These are phyloP conservation scores for Colletotrichum cordylinicola DNA, from an alignment of 2,329 filamentous ascomycete species.

Conservation along the genomic window DNA sequence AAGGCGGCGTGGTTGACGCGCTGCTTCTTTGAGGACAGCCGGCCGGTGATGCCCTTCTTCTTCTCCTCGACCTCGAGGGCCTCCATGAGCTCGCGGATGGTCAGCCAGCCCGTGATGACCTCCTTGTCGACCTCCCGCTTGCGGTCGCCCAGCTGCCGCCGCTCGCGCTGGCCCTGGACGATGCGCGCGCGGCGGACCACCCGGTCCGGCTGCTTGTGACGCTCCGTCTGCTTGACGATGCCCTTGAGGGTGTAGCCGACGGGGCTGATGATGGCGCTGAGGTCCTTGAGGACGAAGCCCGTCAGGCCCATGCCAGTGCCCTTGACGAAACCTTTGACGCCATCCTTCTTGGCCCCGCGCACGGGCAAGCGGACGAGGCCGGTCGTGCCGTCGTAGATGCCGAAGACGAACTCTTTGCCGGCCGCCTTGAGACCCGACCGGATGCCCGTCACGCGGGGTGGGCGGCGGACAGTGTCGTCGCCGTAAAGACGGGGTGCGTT, in stretches of 20 bases:
- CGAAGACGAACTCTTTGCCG: slow-evolving; percentile 65
- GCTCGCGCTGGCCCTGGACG: slow-evolving; percentile 59
- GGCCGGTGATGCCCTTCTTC: slow-evolving; percentile 39
- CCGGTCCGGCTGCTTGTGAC: slow-evolving; percentile 56
- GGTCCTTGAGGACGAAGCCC: slow-evolving; percentile 69
- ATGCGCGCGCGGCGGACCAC: slow-evolving; percentile 65
- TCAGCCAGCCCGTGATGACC: slow-evolving; percentile 45
- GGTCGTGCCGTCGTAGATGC: slow-evolving; percentile 69
- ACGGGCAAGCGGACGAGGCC: slow-evolving; percentile 67
- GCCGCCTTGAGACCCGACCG: slow-evolving; percentile 68
- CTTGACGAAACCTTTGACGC: slow-evolving; percentile 50
- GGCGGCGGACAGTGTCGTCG: slow-evolving; percentile 70
- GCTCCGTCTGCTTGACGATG: slow-evolving; percentile 63
- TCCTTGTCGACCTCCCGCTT: slow-evolving; percentile 32
- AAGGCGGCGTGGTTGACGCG: slow-evolving; percentile 51
- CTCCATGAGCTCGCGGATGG: slow-evolving; percentile 45
- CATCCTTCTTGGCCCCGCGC: slow-evolving; percentile 60
- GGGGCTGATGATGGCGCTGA: slow-evolving; percentile 66
- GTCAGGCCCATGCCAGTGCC: slow-evolving; percentile 69
- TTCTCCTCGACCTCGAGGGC: slow-evolving; percentile 38
- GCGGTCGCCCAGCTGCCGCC: slow-evolving; percentile 37
- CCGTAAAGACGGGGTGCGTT: slow-evolving; percentile 75
- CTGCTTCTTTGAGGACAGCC: slow-evolving; percentile 35
- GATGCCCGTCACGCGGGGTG: slow-evolving; percentile 68
- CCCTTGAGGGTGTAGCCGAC: slow-evolving; percentile 70